Evolutionary conservation across 306 rosid species (phyloP).

Genomic region (Quercus alba): DNA sequence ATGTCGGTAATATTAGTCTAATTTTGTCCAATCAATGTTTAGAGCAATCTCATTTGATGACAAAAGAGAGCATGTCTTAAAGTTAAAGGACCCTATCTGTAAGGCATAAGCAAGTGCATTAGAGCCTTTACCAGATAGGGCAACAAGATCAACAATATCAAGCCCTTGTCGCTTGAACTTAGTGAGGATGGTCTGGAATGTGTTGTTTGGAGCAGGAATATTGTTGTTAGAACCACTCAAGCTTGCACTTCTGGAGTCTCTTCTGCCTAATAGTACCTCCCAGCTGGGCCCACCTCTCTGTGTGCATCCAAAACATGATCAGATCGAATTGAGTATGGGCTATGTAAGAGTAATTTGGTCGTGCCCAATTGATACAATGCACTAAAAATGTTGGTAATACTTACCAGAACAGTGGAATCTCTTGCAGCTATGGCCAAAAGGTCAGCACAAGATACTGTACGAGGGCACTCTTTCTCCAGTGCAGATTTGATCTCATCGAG

Average conservation of each 20-base stretch:
- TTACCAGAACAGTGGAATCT: conserved; percentile 79
- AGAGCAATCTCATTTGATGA: too few relatives aligned
- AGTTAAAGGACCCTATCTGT: too few relatives aligned
- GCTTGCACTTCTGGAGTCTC: conserved; percentile 75
- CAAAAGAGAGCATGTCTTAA: too few relatives aligned
- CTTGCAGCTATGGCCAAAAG: conserved; percentile 78
- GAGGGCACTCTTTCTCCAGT: conserved; percentile 71
- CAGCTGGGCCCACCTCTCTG: conserved; percentile 87
- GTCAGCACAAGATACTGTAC: conserved; percentile 88
- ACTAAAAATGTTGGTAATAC: conserved; percentile 9
- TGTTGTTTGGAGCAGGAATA: conserved; percentile 96
- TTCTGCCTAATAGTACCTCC: conserved; percentile 88
- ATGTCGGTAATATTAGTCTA: too few relatives aligned
- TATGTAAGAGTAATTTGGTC: neutral
- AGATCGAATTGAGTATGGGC: neutral
- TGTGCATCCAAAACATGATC: conserved; percentile 8
- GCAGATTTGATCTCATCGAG: conserved; percentile 77
- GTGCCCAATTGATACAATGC: neutral
- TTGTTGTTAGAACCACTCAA: conserved; percentile 84
- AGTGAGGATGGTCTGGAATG: conserved; percentile 78
- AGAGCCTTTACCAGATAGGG: conserved; percentile 67
- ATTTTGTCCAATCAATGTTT: too few relatives aligned
- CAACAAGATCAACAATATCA: conserved; percentile 78
- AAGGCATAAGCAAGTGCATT: too few relatives aligned
- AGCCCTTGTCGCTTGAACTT: conserved; percentile 79